Conservation (phyloP, 768 basidiomycete genomes). For the Strobilomyces dryophilus region DNA sequence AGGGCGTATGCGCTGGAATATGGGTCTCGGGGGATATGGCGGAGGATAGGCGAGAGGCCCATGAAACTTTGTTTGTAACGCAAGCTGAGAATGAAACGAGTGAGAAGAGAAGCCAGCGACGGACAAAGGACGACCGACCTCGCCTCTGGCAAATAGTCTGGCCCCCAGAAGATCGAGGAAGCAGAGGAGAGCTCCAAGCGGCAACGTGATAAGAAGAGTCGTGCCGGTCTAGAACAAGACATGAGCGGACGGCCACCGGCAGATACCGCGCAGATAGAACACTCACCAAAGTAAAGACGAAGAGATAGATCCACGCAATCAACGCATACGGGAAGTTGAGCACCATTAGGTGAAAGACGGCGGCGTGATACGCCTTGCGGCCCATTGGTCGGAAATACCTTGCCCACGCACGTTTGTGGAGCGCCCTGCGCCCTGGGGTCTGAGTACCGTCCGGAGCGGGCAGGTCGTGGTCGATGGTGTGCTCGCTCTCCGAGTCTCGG, state of each 20-base stretch:
- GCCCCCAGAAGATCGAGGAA: slow-evolving; percentile 77
- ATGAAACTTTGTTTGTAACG: slow-evolving; percentile 68
- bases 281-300: slow-evolving; percentile 76
- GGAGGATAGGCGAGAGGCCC: slow-evolving; percentile 57
- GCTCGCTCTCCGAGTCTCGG: slow-evolving; percentile 45
- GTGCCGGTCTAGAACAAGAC: slow-evolving; percentile 57
- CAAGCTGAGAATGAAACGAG: slow-evolving; percentile 40
- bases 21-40: slow-evolving; percentile 66
- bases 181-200: slow-evolving; percentile 72
- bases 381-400: slow-evolving; percentile 64
- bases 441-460: background rate
- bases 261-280: slow-evolving; percentile 5
- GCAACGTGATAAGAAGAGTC: slow-evolving; percentile 73
- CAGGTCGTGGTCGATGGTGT: slow-evolving; percentile 22
- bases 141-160: slow-evolving; percentile 63
- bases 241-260: slow-evolving; percentile 14
- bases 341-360: slow-evolving; percentile 65
- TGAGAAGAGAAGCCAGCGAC: slow-evolving; percentile 6
- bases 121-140: slow-evolving; percentile 40
- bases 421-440: slow-evolving; percentile 4
- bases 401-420: slow-evolving; percentile 35
- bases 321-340: slow-evolving; percentile 80
- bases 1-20: slow-evolving; percentile 63
- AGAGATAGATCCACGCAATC: slow-evolving; percentile 73
- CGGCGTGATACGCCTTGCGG: slow-evolving; percentile 53